phyloP scores from a whole-genome alignment of 495 filamentous ascomycete genomes.

The Xylaria venustula region DNA sequence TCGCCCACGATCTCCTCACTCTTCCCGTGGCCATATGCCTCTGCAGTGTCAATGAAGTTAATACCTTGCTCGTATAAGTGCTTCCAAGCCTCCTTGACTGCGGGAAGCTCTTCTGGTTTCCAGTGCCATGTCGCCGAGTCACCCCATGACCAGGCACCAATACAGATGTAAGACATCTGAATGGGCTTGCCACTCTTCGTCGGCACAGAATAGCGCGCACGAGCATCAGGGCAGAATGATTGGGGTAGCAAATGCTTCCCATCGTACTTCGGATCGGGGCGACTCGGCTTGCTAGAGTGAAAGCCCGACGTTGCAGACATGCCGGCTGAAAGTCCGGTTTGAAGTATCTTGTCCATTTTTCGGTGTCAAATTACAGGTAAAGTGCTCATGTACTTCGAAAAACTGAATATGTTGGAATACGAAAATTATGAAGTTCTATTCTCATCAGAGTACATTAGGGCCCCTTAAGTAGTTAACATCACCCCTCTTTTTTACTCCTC shows the following conservation, averaged over 20 bases:
- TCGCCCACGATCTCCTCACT: constrained; percentile 39
- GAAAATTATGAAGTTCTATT: no score
- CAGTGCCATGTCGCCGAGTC: constrained; percentile 42
- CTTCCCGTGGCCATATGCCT: constrained; percentile 40
- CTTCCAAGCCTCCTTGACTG: constrained; percentile 36
- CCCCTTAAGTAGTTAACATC: not conserved
- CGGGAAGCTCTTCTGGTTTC: constrained; percentile 29
- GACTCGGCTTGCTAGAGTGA: constrained; percentile 28
- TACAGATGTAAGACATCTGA: constrained; percentile 32
- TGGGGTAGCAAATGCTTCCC: not conserved
- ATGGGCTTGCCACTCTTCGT: constrained; percentile 18
- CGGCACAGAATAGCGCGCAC: constrained; percentile 16
- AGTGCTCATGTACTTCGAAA: not conserved
- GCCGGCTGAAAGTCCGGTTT: constrained; percentile 35
- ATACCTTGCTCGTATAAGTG: constrained; percentile 27
- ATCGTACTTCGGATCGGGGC: constrained; percentile 20
- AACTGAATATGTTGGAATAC: not conserved
- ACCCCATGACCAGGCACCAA: constrained; percentile 45
- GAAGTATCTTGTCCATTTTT: constrained; percentile 23
- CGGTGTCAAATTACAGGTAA: not conserved
- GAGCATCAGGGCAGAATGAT: not conserved
- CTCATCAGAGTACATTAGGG: not conserved
- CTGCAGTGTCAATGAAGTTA: constrained; percentile 43
- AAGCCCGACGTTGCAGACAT: constrained; percentile 35
- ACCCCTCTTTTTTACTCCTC: not conserved